Evolutionary conservation across 1,284 basidiomycete species (phyloP), one percentile per base, ranked within the genome.

Genomic region (Mycena citricolor): DNA sequence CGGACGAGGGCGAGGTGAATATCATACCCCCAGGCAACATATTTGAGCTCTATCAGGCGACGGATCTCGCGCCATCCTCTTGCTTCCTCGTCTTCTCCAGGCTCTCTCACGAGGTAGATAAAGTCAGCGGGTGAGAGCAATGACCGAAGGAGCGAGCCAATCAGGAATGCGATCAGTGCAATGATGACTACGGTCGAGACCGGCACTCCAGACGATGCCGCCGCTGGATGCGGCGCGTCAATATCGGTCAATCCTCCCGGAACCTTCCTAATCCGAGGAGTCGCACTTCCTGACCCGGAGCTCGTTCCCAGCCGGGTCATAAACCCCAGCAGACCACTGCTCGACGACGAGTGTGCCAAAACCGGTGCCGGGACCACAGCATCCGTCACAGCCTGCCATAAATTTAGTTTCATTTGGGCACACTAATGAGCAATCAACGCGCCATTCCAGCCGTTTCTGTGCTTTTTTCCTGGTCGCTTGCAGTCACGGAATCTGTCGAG

Each of bases 91-190:
- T 66, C 72, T 44, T 79, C 78, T 56, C 64, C 60, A 52, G 74
- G 56, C 51, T 81, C 81, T 40, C 69, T 70, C 48, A 80, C 81
- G 37, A 90, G 76, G 63, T 88, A 88, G 41, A 95, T 82, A 68
- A 94, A 98, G 65, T 97, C 94, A n/a, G 88, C 85, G 10, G 93
- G 88, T 7, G 86, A 84, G 29, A 97, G 68, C 49, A 97, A 71
- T 7, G 90, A 91, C 45, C 95, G 79, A 50, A 95, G 66, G 37
- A 99, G 71, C 10, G 90, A 94, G 26, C 95, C 95, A 51, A 97
- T 73, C 52, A 99, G 70, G 65, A 98, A 94, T 26, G 90, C 87
- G 51, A 95, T 88, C 51, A 98, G 63, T 33, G 84, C 91, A 13
- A 88, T 79, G 45, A 94, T 70, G 51, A 98, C 61, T 42, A 95